Evolutionary conservation across 768 basidiomycete species (phyloP).

Genomic region (Coprinopsis strossmayeri): DNA sequence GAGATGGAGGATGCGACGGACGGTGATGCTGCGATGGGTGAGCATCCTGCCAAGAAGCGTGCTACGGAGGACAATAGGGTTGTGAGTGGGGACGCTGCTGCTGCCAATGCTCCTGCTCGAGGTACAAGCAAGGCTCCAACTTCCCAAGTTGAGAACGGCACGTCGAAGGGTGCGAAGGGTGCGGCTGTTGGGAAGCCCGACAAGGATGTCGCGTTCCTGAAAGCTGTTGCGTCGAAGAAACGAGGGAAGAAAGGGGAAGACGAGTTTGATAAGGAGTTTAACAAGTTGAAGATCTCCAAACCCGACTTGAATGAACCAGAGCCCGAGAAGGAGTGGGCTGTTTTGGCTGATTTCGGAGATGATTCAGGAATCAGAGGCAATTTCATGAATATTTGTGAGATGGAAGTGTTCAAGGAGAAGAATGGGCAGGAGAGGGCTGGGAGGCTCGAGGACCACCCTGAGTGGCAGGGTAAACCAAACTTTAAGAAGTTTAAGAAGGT

Average conservation of each 20-base stretch:
- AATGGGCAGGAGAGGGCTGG: slow-evolving; percentile 1
- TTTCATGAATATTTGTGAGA: slow-evolving; percentile 72
- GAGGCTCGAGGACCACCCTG: slow-evolving; percentile 12
- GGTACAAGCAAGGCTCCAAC: slow-evolving; percentile 22
- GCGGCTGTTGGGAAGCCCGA: slow-evolving; percentile 47
- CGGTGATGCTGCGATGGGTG: slow-evolving; percentile 6
- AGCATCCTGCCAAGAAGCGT: slow-evolving; percentile 34
- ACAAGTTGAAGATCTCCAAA: slow-evolving; percentile 65
- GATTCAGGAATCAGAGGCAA: slow-evolving; percentile 59
- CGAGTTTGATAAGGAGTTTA: slow-evolving; percentile 74
- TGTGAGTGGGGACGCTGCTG: slow-evolving; percentile 16
- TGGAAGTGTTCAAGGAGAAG: slow-evolving; percentile 44
- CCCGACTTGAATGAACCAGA: slow-evolving; percentile 47
- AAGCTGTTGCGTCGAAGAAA: slow-evolving; percentile 69
- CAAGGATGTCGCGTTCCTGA: slow-evolving; percentile 61
- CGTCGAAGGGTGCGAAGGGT: slow-evolving; percentile 18
- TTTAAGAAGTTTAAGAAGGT: slow-evolving; percentile 81
- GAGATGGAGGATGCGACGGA: slow-evolving; percentile 25
- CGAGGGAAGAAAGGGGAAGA: slow-evolving; percentile 63
- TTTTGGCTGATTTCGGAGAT: slow-evolving; percentile 62
- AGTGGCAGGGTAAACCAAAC: slow-evolving; percentile 51
- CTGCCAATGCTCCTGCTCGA: background rate
- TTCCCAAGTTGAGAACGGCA: slow-evolving; percentile 6
- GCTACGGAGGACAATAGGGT: slow-evolving; percentile 34
- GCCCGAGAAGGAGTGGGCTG: slow-evolving; percentile 46